Evolutionary conservation across 768 basidiomycete genomes (phyloP), one percentile per base, ranked within the genome.

Genomic region (Russula ochroleuca): DNA sequence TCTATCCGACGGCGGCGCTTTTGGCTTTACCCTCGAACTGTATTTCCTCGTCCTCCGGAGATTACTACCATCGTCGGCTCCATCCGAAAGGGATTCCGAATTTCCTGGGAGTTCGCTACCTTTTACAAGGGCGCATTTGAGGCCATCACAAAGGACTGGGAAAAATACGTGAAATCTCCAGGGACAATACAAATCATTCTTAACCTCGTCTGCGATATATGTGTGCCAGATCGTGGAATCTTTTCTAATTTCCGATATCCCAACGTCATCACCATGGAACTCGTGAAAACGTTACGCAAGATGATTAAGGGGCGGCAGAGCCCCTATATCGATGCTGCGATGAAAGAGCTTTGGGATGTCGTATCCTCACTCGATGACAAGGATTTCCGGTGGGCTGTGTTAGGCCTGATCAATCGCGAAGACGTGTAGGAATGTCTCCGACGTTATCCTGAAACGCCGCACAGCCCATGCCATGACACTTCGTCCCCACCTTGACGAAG

Each of bases 141-240:
- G 33, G 33, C 31, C 21, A 61, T 61, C 41, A 54, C 60, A 11
- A 37, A 21, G 9, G 41, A 54, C 21, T 60, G 59, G 59, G 51
- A 53, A 9, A 7, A 53, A 14, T 45, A 1, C 50, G 52, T 25
- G 4, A 1, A 33, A 8, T 33, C 50, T 6, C 25, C 4, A 19
- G 59, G 59, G 59, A 60, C 59, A 7, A 31, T 5, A n/a, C 50
- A 53, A 17, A 28, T 52, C 2, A 7, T 60, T 2, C 28, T 60
- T 14, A 21, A 60, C 19, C 59, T 60, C 3, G 51, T 60, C 31
- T 60, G 51, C n/a, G 59, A 60, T 9, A 21, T 60, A 11, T 28
- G 33, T 9, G 50, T 51, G n/a, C 8, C 1, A 11, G n/a, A 53
- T 10, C 50, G 59, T 23, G 59, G 59, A 4, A 31, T 60, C 28